Percentiles rank a stretch among this genome's conserved stretches.
Conservation (phyloP, 116 monocot genomes). For the Cymodocea nodosa region DNA sequence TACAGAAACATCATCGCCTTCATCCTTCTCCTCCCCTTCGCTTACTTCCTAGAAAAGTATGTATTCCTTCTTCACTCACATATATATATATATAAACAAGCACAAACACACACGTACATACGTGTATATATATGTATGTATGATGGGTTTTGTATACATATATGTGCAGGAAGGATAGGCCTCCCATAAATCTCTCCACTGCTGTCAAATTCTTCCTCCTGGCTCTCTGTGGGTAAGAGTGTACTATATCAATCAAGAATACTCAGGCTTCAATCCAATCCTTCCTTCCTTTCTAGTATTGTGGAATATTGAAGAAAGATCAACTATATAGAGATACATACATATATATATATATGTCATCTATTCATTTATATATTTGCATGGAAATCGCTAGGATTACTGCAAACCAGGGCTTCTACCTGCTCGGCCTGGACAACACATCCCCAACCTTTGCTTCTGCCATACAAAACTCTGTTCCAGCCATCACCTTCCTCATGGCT, state of each 20-base stretch:
- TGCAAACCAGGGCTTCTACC: slow-evolving; percentile 95
- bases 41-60: slow-evolving; percentile 94
- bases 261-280: too few relatives aligned
- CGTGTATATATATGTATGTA: slow-evolving; percentile 17
- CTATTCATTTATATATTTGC: not conserved
- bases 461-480: slow-evolving; percentile 95
- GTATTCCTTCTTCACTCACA: not conserved
- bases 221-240: slow-evolving; percentile 70
- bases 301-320: too few relatives aligned
- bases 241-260: not conserved
- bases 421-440: slow-evolving; percentile 83
- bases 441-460: slow-evolving; percentile 95
- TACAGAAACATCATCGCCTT: slow-evolving; percentile 96
- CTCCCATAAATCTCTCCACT: slow-evolving; percentile 45
- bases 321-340: too few relatives aligned
- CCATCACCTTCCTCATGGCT: slow-evolving; percentile 97
- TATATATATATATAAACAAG: not conserved
- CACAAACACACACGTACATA: not conserved
- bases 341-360: too few relatives aligned
- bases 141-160: slow-evolving; percentile 28
- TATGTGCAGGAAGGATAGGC: slow-evolving; percentile 73
- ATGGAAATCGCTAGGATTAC: slow-evolving; percentile 39
- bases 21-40: slow-evolving; percentile 78
- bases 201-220: slow-evolving; percentile 83
- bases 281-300: too few relatives aligned